Base-by-base conservation (phyloP, 495 filamentous ascomycete species). In the Tuber indicum region DNA sequence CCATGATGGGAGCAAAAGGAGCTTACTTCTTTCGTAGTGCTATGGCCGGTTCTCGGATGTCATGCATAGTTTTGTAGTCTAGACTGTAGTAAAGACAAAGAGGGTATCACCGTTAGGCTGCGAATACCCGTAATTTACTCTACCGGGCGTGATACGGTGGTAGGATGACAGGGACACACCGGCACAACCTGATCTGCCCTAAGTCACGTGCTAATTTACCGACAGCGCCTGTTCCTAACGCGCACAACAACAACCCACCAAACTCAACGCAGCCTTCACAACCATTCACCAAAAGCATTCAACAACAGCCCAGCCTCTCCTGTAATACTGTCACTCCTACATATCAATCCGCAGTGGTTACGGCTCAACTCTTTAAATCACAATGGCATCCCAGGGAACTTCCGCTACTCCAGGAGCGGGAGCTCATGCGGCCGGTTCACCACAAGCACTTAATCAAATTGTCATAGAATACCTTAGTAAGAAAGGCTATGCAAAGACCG, bases 401-500 rank as follows among this genome's bases (percentile, higher is more conserved):
- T 78, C 78, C 72, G 47, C 78, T 41, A 74, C 78, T 76, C 72
- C 78, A 10, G 78, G 77, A 49, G 78, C 74, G 16, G 78, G 71
- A 44, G 74, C 78, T 74, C 70, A 74, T 39, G 77, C 81, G 32
- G 78, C 78, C 23, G 81, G 81, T 44, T 92, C 92, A 5, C 91
- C 93, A 66, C 94, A 96, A 79, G 97, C 97, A 82, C 84, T 99
- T 12, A 99, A 99, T 78, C 93, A 96, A 79, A 99, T 99, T 83
- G 95, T 99, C 46, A 96, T 97, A 36, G 96, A 99, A 80, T 99
- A 99, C 84, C 86, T 99, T 19, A 89, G 91, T 72, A 99, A 99
- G 85, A 98, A 98, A 82, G 96, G 96, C 2, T 99, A 98, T 84
- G 93, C 88, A 71, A 90, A 91, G 39, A 98, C 96, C 1, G 96